Conservation (phyloP, 2,329 filamentous ascomycete species). For the Ophiobolus disseminans region DNA sequence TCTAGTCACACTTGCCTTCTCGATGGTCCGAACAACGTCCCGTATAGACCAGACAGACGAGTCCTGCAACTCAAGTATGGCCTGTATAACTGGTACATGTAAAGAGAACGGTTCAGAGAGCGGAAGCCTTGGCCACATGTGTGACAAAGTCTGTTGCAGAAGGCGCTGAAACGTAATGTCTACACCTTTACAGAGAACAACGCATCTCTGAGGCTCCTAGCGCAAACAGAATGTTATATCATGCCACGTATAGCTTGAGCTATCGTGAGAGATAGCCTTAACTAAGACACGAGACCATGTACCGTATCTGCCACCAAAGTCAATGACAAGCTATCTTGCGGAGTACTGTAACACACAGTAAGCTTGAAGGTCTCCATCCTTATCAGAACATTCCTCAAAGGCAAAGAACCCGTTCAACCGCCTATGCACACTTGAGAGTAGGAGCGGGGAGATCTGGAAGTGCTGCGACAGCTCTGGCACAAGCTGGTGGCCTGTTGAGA, state of each 20-base stretch:
- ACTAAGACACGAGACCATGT: conserved; percentile 23
- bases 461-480: conserved; percentile 11
- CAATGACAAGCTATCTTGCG: conserved; percentile 1
- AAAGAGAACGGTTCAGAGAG: conserved; percentile 14
- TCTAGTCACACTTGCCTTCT: conserved; percentile 23
- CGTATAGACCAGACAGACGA: conserved; percentile 22
- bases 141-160: conserved; percentile 6
- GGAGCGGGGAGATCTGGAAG: conserved; percentile 15
- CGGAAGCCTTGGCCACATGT: conserved; percentile 5
- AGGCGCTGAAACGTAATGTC: conserved; percentile 3
- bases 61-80: conserved; percentile 18
- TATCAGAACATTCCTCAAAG: conserved; percentile 5
- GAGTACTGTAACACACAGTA: no score
- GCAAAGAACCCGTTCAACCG: conserved; percentile 26
- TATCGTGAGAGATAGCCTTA: conserved; percentile 5
- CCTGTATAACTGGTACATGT: conserved; percentile 20
- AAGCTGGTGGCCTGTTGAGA: not conserved
- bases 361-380: conserved; percentile 9
- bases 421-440: conserved; percentile 17
- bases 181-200: conserved; percentile 18
- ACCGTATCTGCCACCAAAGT: conserved; percentile 7
- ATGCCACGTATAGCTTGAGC: conserved; percentile 26
- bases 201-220: conserved; percentile 8
- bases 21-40: conserved; percentile 17
- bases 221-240: conserved; percentile 27